phyloP scores from a whole-genome alignment of 2,329 filamentous ascomycete genomes.

The Aspergillus glaucus region DNA sequence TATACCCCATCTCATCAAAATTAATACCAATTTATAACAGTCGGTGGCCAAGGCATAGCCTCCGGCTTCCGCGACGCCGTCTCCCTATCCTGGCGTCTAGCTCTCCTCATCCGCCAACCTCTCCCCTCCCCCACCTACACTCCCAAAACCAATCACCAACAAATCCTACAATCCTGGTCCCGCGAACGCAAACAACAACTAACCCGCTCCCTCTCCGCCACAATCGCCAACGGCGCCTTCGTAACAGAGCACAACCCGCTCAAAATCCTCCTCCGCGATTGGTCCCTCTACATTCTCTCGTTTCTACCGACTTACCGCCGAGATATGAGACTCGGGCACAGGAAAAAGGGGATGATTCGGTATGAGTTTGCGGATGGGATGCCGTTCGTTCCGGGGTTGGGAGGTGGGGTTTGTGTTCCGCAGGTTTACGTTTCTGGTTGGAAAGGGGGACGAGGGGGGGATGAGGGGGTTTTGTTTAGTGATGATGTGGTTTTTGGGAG shows the following conservation, averaged over 20 bases:
- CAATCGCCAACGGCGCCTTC: conserved; percentile 29
- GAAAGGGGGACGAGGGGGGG: background rate
- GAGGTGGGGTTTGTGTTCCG: conserved; percentile 27
- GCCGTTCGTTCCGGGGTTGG: conserved; percentile 25
- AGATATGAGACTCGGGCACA: conserved; percentile 20
- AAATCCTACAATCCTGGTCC: conserved; percentile 27
- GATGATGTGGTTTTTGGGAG: conserved; percentile 28
- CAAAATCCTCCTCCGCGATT: conserved; percentile 27
- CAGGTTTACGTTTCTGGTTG: conserved; percentile 28
- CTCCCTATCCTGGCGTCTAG: conserved; percentile 33
- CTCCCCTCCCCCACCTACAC: conserved; percentile 2
- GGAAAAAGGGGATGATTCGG: conserved; percentile 20
- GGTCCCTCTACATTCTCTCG: conserved; percentile 27
- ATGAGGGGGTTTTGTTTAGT: conserved; percentile 18
- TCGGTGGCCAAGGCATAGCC: conserved; percentile 39
- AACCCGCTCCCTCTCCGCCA: conserved; percentile 27
- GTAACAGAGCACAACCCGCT: conserved; percentile 24
- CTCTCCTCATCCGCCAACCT: conserved; percentile 16
- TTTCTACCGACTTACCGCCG: conserved; percentile 25
- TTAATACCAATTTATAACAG: conserved; percentile 7
- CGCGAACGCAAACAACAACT: conserved; percentile 34
- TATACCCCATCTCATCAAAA: too few species aligned
- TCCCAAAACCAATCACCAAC: conserved; percentile 14
- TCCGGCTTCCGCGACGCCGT: conserved; percentile 37
- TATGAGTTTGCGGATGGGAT: conserved; percentile 24